Evolutionary conservation across 169 alveolate species (phyloP).

Genomic region (Plasmodium fragile): DNA sequence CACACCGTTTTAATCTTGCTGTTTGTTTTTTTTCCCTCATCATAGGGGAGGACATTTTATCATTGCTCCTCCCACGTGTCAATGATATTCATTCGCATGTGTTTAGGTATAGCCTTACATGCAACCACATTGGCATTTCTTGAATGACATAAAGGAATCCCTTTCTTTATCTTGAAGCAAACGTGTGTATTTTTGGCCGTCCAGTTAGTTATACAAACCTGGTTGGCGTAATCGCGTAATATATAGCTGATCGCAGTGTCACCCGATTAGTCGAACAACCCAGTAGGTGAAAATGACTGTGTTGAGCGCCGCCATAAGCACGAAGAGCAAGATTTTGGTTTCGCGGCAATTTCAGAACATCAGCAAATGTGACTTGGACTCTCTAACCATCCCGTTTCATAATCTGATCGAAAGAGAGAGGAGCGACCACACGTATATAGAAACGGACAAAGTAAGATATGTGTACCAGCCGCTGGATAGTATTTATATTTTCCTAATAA

Average conservation of each 20-base stretch:
- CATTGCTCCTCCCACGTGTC: background rate
- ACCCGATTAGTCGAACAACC: background rate
- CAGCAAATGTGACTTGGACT: conserved; percentile 75
- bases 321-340: conserved; percentile 68
- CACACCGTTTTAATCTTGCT: background rate
- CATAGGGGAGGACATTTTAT: background rate
- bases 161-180: background rate
- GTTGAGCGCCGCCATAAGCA: conserved; percentile 71
- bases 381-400: conserved; percentile 71
- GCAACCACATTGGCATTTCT: background rate
- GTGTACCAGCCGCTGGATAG: conserved; percentile 86
- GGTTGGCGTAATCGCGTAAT: background rate
- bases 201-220: background rate
- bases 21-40: background rate
- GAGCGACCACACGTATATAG: conserved; percentile 85
- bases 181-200: background rate
- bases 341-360: conserved; percentile 71
- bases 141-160: background rate
- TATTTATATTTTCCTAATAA: conserved; percentile 85
- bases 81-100: background rate
- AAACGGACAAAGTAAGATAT: conserved; percentile 84
- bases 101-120: background rate
- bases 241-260: background rate
- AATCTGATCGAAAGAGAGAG: conserved; percentile 72
- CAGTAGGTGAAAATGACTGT: background rate